phyloP scores from a whole-genome alignment of 2,329 filamentous ascomycete genomes.

The Daldinia sp. region DNA sequence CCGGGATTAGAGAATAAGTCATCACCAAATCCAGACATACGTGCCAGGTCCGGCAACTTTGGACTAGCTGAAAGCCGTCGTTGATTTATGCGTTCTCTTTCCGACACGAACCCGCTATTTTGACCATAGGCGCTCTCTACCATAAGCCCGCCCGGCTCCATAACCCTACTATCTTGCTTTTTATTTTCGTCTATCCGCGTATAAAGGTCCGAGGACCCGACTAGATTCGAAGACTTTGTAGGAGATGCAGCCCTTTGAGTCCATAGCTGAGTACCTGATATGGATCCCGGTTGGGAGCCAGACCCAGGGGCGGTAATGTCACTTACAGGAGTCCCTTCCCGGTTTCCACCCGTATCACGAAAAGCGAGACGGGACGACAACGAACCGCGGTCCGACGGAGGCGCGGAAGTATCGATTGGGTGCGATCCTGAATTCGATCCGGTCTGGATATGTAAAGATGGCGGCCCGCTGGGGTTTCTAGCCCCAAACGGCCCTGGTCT shows the following conservation, averaged over 20 bases:
- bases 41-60: conserved; percentile 64
- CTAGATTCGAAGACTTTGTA: conserved; percentile 64
- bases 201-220: conserved; percentile 81
- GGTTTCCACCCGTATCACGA: conserved; percentile 68
- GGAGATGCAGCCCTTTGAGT: conserved; percentile 53
- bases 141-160: conserved; percentile 66
- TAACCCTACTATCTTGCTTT: conserved; percentile 62
- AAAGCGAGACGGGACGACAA: conserved; percentile 60
- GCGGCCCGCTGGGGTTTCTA: conserved; percentile 43
- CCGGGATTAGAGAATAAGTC: conserved; percentile 60
- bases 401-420: conserved; percentile 22
- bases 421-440: conserved; percentile 8
- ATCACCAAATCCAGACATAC: conserved; percentile 67
- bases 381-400: conserved; percentile 43
- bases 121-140: conserved; percentile 57
- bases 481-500: conserved; percentile 33
- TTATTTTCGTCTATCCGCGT: conserved; percentile 73
- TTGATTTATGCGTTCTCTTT: conserved; percentile 26
- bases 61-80: conserved; percentile 60
- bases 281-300: conserved; percentile 44
- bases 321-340: conserved; percentile 47
- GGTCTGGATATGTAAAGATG: conserved; percentile 47
- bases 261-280: conserved; percentile 45
- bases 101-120: conserved; percentile 36
- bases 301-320: conserved; percentile 32